phyloP scores from a whole-genome alignment of 345 rosid genomes.

The Brassica juncea region DNA sequence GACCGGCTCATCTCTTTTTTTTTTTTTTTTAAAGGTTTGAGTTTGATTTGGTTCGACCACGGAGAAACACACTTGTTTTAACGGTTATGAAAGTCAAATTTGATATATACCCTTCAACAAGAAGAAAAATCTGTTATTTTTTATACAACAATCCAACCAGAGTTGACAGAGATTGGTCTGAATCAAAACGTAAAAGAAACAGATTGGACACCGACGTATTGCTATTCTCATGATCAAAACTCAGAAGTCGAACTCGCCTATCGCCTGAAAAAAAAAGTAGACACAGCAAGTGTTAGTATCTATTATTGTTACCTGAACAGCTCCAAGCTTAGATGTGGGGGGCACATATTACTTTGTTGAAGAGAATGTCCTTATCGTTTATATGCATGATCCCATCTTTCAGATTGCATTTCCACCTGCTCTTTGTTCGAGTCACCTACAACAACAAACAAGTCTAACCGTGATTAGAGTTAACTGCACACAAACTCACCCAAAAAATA shows the following conservation, averaged over 20 bases:
- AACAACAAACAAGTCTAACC: constrained; percentile 20
- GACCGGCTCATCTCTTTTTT: neutral
- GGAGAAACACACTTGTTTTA: neutral
- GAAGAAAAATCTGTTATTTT: constrained; percentile 53
- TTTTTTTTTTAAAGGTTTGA: no score
- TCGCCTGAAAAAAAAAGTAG: constrained; percentile 58
- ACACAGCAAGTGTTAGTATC: neutral
- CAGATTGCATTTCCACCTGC: constrained; percentile 90
- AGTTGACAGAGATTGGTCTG: constrained; percentile 36
- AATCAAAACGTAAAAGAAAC: constrained; percentile 29
- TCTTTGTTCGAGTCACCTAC: constrained; percentile 94
- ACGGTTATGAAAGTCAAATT: constrained; percentile 6
- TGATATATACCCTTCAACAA: constrained; percentile 8
- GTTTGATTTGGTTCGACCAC: neutral
- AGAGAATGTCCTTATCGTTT: constrained; percentile 90
- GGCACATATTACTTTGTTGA: constrained; percentile 64
- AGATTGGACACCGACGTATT: constrained; percentile 25
- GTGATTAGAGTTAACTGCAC: neutral
- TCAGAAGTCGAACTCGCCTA: constrained; percentile 95
- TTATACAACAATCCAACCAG: constrained; percentile 66
- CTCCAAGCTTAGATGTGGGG: neutral
- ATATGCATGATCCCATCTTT: constrained; percentile 98
- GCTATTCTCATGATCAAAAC: constrained; percentile 51
- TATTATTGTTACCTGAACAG: constrained; percentile 2
- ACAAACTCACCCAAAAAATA: no score